Base-by-base conservation (phyloP, 208 protist species). In the Tritrichomonas musculus region DNA sequence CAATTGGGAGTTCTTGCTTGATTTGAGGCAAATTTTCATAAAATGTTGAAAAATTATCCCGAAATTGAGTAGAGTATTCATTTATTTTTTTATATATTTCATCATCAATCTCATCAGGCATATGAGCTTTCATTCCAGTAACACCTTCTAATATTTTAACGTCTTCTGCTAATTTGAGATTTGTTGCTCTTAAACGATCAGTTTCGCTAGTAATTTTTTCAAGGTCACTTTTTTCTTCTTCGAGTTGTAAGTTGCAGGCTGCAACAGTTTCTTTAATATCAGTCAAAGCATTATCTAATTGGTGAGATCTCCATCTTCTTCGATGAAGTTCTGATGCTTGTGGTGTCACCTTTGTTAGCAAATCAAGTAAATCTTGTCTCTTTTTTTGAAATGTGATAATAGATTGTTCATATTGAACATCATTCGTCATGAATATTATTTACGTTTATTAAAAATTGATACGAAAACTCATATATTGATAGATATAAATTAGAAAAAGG, bases 271-370 rank as follows among this genome's bases (percentile, higher is more conserved):
- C 33, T 50, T 88, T 88, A 20, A 88, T 88, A 88, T 88, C 77
- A n/a, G 39, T 57, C 3, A 88, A 44, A 36, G 77, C 13, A 49
- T 88, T 88, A 88, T 88, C 77, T 88, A 88, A 88, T 88, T 88
- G 41, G 53, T 88, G 41, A 14, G 57, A 25, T 57, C 77, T 53
- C 77, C 77, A 88, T 39, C 17, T 53, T 36, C 77, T 5, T 17
- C 77, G 9, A 57, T 88, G 77, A 22, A 88, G 33, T 60, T 88
- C 77, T 17, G 77, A 25, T 57, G 77, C 77, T 17, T 17, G 33
- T 57, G 77, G 77, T 25, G 44, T 33, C 53, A 88, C 77, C n/a
- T 88, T 53, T 8, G 41, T 39, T 27, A 88, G 33, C 8, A 57
- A 20, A 5, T 53, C 41, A 1, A 88, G 30, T 47, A 88, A 44